A percentile compares a stretch with the other conserved stretches of the same genome.
phyloP scores from a whole-genome alignment of 768 basidiomycete species.

The Mycena rebaudengoi region DNA sequence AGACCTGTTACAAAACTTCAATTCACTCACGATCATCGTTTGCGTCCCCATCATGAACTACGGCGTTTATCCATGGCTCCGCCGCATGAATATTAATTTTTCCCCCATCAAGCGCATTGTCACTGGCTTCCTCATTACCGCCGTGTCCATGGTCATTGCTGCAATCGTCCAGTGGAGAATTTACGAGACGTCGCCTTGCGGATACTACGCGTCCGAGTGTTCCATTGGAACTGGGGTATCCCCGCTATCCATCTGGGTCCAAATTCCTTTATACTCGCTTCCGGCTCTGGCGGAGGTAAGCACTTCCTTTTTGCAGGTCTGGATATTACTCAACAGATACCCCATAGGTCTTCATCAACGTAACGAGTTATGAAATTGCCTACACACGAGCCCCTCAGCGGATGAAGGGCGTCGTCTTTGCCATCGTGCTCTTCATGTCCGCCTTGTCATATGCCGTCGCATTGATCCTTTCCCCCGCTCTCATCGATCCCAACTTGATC shows the following conservation, averaged over 20 bases:
- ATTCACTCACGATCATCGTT: neutral
- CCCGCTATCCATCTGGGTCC: neutral
- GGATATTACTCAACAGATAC: slow-evolving; percentile 13
- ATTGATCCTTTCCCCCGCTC: neutral
- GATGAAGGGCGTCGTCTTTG: neutral
- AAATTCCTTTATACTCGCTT: slow-evolving; percentile 18
- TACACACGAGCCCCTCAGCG: neutral
- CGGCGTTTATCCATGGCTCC: neutral
- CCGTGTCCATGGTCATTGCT: neutral
- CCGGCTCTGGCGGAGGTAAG: slow-evolving; percentile 31
- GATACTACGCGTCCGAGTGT: neutral
- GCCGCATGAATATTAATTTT: neutral
- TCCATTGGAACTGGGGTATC: neutral
- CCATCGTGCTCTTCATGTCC: neutral
- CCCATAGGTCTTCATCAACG: slow-evolving; percentile 1
- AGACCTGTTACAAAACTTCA: neutral
- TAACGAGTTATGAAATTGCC: neutral
- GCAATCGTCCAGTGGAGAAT: neutral
- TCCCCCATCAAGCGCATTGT: neutral
- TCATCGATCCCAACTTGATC: neutral
- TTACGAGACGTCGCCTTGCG: neutral
- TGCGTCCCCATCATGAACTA: neutral
- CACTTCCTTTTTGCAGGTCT: slow-evolving; percentile 3
- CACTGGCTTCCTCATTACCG: neutral
- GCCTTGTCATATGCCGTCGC: neutral